Conservation (phyloP, 106 monocot species). For the Chionographis japonica region DNA sequence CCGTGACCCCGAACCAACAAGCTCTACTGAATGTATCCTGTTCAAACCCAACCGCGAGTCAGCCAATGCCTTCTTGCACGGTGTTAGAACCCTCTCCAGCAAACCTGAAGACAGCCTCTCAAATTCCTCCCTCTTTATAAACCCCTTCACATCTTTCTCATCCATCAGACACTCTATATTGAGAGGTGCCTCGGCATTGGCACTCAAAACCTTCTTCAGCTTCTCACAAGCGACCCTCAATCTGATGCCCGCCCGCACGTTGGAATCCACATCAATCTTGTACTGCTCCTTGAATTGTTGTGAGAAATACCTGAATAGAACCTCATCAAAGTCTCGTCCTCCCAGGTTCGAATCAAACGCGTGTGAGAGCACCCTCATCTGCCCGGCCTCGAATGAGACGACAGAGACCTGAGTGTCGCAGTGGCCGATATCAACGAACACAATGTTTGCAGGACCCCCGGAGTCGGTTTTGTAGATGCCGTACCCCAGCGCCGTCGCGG, state of each 20-base stretch:
- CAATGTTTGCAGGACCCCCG: slow-evolving; percentile 19
- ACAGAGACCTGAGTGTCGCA: slow-evolving; percentile 79
- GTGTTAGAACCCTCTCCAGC: slow-evolving; percentile 54
- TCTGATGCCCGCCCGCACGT: slow-evolving; percentile 51
- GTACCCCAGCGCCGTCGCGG: slow-evolving; percentile 77
- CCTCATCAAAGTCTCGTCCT: slow-evolving; percentile 85
- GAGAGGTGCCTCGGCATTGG: slow-evolving; percentile 63
- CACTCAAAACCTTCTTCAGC: slow-evolving; percentile 88
- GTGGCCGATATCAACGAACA: slow-evolving; percentile 79
- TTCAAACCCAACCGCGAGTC: slow-evolving; percentile 40
- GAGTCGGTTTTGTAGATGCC: slow-evolving; percentile 68
- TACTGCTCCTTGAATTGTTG: slow-evolving; percentile 58
- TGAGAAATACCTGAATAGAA: slow-evolving; percentile 61
- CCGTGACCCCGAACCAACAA: slow-evolving; percentile 89
- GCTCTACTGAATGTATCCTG: slow-evolving; percentile 64
- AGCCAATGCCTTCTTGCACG: slow-evolving; percentile 53
- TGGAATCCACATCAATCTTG: slow-evolving; percentile 59
- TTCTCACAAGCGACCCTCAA: slow-evolving; percentile 75
- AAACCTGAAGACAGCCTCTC: slow-evolving; percentile 63
- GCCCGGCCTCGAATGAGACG: slow-evolving; percentile 35
- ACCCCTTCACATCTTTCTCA: slow-evolving; percentile 88
- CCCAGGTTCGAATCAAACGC: slow-evolving; percentile 64
- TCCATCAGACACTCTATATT: slow-evolving; percentile 97
- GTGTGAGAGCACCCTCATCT: slow-evolving; percentile 64
- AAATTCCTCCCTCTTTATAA: slow-evolving; percentile 85